Conservation (phyloP, 2,329 filamentous ascomycete genomes). For the Penicillium vulpinum region DNA sequence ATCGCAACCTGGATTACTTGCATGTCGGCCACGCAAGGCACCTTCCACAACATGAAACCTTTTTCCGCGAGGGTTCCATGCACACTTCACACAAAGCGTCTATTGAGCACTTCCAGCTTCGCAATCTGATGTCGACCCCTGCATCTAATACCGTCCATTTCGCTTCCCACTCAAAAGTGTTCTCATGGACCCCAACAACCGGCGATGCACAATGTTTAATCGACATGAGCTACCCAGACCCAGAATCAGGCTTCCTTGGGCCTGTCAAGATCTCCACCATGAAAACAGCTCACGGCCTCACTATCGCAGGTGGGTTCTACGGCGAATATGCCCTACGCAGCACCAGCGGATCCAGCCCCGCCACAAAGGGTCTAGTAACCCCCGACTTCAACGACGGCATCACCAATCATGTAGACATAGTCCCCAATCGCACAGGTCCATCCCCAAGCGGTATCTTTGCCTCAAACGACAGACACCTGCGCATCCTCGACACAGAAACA, state of each 20-base stretch:
- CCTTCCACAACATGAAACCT: conserved; percentile 45
- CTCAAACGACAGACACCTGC: conserved; percentile 58
- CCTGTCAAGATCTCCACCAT: conserved; percentile 55
- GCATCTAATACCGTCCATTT: conserved; percentile 59
- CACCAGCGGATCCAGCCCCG: conserved; percentile 45
- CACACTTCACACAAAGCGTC: conserved; percentile 51
- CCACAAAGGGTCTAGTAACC: conserved; percentile 44
- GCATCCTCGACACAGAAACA: conserved; percentile 55
- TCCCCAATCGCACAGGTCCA: conserved; percentile 49
- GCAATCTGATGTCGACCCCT: conserved; percentile 57
- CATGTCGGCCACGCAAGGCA: conserved; percentile 25
- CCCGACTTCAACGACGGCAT: conserved; percentile 50
- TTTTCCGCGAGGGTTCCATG: conserved; percentile 52
- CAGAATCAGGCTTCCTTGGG: conserved; percentile 37
- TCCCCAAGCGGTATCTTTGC: conserved; percentile 55
- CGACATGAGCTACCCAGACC: conserved; percentile 48
- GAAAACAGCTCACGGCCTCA: conserved; percentile 50
- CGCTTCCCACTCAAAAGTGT: conserved; percentile 49
- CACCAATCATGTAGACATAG: conserved; percentile 60
- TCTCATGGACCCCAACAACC: conserved; percentile 52
- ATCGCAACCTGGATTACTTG: conserved; percentile 40
- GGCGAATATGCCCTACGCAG: conserved; percentile 58
- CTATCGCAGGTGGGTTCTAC: conserved; percentile 58
- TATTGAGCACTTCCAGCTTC: conserved; percentile 61
- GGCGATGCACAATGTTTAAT: conserved; percentile 46